Percentiles rank a stretch among this genome's conserved stretches.
Evolutionary conservation across 2,329 filamentous ascomycete genomes (phyloP).

Genomic region (Verticillium longisporum): DNA sequence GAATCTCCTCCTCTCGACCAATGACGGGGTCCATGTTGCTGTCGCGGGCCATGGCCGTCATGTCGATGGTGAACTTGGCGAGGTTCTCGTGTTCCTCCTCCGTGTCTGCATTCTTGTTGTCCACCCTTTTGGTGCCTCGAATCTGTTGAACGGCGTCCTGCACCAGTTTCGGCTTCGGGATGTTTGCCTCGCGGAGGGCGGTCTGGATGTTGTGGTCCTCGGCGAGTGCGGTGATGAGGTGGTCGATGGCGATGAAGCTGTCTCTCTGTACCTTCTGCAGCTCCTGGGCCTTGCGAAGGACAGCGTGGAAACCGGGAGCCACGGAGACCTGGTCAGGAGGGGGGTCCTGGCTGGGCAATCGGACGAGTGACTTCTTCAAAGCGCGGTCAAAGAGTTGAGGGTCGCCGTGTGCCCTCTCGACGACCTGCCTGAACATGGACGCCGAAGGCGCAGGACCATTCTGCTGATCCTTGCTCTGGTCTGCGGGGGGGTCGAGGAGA

Average conservation of each 20-base stretch:
- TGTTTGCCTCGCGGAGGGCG: slow-evolving; percentile 75
- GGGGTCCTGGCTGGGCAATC: slow-evolving; percentile 88
- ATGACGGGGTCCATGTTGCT: slow-evolving; percentile 98
- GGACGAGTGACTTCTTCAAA: slow-evolving; percentile 86
- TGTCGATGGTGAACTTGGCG: slow-evolving; percentile 97
- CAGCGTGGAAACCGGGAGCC: slow-evolving; percentile 72
- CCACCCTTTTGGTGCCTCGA: slow-evolving; percentile 84
- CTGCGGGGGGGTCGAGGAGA: slow-evolving; percentile 67
- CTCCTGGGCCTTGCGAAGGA: slow-evolving; percentile 79
- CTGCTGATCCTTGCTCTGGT: slow-evolving; percentile 77
- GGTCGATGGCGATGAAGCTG: slow-evolving; percentile 88
- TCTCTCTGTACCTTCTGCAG: slow-evolving; percentile 96
- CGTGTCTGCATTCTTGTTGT: slow-evolving; percentile 91
- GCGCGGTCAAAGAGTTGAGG: slow-evolving; percentile 80
- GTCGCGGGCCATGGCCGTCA: slow-evolving; percentile 93
- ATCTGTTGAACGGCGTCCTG: slow-evolving; percentile 89
- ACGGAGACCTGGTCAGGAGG: slow-evolving; percentile 84
- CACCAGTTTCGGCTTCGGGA: slow-evolving; percentile 85
- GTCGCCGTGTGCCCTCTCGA: slow-evolving; percentile 91
- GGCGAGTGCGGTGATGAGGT: slow-evolving; percentile 77
- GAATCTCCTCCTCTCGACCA: slow-evolving; percentile 91
- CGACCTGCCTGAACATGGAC: slow-evolving; percentile 89
- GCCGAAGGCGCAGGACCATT: slow-evolving; percentile 57
- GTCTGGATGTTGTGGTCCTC: slow-evolving; percentile 72
- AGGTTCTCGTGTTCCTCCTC: slow-evolving; percentile 93